Evolutionary conservation across 352 stramenopile species (phyloP).

Genomic region (Phytophthora brassicae): DNA sequence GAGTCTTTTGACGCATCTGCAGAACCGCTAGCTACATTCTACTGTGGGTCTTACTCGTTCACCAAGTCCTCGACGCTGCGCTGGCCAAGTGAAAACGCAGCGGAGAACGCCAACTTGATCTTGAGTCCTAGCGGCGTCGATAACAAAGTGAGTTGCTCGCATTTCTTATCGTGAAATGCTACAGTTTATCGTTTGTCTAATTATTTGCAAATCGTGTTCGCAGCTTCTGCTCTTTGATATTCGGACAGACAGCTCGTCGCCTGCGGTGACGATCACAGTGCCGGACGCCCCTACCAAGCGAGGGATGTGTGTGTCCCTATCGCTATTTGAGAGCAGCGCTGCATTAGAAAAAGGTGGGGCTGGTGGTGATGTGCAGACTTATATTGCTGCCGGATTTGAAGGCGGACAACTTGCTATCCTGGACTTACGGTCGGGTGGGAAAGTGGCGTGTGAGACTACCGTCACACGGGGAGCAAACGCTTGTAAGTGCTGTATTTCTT

Average conservation of each 20-base stretch:
- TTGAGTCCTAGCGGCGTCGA: conserved; percentile 47
- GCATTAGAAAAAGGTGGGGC: conserved; percentile 13
- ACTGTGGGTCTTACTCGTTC: conserved; percentile 68
- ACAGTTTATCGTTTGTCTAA: conserved; percentile 3
- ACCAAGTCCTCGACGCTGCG: conserved; percentile 58
- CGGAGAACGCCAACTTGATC: conserved; percentile 29
- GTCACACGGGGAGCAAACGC: conserved; percentile 50
- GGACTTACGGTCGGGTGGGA: conserved; percentile 56
- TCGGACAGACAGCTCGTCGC: conserved; percentile 25
- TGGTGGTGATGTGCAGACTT: conserved; percentile 30
- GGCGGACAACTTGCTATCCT: conserved; percentile 67
- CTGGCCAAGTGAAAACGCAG: conserved; percentile 25
- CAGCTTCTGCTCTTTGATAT: conserved; percentile 56
- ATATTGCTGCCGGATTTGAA: conserved; percentile 70
- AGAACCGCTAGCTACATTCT: conserved; percentile 41
- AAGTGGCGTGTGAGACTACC: conserved; percentile 50
- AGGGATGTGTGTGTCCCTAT: conserved; percentile 56
- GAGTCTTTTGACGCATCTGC: conserved; percentile 19
- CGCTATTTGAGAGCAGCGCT: conserved; percentile 33
- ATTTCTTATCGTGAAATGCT: not conserved
- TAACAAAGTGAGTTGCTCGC: conserved; percentile 29
- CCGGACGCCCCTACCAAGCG: conserved; percentile 35
- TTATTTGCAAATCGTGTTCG: not conserved
- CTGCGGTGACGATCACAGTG: conserved; percentile 36
- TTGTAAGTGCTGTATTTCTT: conserved; percentile 35